A percentile compares a stretch with the other conserved stretches of the same genome.
These are phyloP conservation scores for Phylloporus scabripes DNA, from an alignment of 768 basidiomycete genomes.

Conservation along the genomic window DNA sequence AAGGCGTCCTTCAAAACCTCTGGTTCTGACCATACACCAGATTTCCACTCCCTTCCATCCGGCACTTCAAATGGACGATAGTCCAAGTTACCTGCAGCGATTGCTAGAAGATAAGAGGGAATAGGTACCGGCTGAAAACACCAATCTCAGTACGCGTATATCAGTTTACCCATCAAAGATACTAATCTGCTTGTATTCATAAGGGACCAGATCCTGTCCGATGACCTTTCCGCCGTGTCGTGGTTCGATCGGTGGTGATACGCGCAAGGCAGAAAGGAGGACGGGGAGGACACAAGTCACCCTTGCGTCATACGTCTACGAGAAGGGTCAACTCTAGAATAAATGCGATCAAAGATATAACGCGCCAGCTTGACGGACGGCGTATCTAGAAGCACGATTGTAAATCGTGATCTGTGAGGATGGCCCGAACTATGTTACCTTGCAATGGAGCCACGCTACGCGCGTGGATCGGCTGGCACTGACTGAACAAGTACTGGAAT, in stretches of 20 bases:
- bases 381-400: conserved; percentile 48
- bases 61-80: conserved; percentile 61
- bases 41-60: conserved; percentile 67
- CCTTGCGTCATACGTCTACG: conserved; percentile 75
- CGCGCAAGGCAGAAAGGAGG: conserved; percentile 76
- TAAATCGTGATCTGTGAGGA: not conserved
- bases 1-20: conserved; percentile 68
- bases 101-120: conserved; percentile 88
- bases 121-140: conserved; percentile 68
- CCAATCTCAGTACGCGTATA: not conserved
- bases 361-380: conserved; percentile 81
- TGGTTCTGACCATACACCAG: conserved; percentile 90
- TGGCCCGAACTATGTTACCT: conserved; percentile 35
- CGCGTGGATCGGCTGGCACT: conserved; percentile 89
- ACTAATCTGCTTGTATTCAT: conserved; percentile 71
- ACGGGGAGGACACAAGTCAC: conserved; percentile 77
- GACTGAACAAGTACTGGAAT: conserved; percentile 86
- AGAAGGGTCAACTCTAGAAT: not conserved
- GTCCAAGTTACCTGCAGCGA: conserved; percentile 77
- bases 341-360: not conserved
- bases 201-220: conserved; percentile 69
- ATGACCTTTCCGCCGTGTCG: conserved; percentile 68
- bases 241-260: conserved; percentile 70
- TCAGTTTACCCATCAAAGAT: not conserved
- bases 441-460: conserved; percentile 76